Conservation (phyloP, 2,329 filamentous ascomycete species). For the Helotiales sp. region DNA sequence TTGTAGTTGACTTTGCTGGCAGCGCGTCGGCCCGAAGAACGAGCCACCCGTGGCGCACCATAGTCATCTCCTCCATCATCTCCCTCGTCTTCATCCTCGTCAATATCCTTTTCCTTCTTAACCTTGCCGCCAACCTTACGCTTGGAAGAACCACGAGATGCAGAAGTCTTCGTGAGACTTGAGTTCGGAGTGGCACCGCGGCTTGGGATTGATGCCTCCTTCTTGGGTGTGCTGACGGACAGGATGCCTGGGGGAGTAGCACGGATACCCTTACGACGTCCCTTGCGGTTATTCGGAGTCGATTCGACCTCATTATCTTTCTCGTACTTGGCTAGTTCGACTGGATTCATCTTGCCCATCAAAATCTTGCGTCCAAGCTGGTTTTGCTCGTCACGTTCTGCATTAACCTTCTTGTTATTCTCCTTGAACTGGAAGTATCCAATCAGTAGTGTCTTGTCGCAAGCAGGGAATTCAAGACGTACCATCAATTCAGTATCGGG, state of each 20-base stretch:
- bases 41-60: not conserved
- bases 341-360: not conserved
- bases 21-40: not conserved
- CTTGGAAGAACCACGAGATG: not conserved
- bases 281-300: not conserved
- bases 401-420: conserved; percentile 30
- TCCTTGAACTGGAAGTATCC: conserved; percentile 24
- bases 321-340: not conserved
- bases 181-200: not conserved
- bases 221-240: not conserved
- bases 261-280: not conserved
- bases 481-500: conserved; percentile 25
- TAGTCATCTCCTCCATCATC: not conserved
- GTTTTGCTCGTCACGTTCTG: conserved; percentile 28
- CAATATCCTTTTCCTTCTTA: not conserved
- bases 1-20: not conserved
- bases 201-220: not conserved
- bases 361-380: conserved; percentile 22
- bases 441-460: not conserved
- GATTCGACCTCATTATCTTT: not conserved
- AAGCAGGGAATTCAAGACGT: conserved; percentile 1
- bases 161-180: too few species aligned
- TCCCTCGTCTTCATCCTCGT: not conserved
- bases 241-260: not conserved
- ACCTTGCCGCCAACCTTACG: not conserved